Conservation (phyloP, 495 filamentous ascomycete genomes). For the Astrothelium macrocarpum region DNA sequence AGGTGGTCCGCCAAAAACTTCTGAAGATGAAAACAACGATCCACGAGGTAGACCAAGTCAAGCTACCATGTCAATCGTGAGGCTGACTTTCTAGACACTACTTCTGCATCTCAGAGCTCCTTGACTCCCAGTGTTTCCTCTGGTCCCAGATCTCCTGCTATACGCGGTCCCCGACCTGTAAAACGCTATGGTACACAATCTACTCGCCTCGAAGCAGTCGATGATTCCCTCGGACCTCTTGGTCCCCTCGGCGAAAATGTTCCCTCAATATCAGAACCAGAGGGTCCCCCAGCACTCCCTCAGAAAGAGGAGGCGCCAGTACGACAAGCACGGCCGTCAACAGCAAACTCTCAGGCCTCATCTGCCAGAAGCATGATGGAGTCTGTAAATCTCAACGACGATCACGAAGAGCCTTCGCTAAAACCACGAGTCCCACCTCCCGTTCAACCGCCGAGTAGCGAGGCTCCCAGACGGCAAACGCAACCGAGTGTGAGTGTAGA, state of each 20-base stretch:
- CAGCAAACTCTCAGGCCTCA: constrained; percentile 40
- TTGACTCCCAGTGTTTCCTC: neutral
- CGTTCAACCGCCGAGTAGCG: constrained; percentile 46
- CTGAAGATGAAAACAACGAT: constrained; percentile 2
- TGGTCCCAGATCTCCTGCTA: neutral
- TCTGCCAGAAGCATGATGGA: constrained; percentile 47
- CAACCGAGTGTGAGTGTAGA: constrained; percentile 81
- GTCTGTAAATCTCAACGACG: constrained; percentile 52
- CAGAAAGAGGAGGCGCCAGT: constrained; percentile 60
- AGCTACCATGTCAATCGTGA: neutral
- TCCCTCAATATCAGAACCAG: constrained; percentile 30
- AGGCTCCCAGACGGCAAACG: constrained; percentile 47
- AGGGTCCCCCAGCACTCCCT: constrained; percentile 77
- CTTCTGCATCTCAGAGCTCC: neutral
- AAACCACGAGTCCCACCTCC: constrained; percentile 61
- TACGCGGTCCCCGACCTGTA: neutral
- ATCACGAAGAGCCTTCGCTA: constrained; percentile 42
- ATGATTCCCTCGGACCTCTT: constrained; percentile 85
- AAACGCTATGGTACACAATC: constrained; percentile 46
- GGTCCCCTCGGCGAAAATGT: constrained; percentile 66
- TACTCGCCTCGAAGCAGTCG: constrained; percentile 77
- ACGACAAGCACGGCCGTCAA: constrained; percentile 47
- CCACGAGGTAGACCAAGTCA: neutral
- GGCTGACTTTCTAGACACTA: neutral
- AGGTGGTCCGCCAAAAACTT: constrained; percentile 1